phyloP scores from a whole-genome alignment of 768 basidiomycete genomes.

The Leucocoprinus birnbaumii region DNA sequence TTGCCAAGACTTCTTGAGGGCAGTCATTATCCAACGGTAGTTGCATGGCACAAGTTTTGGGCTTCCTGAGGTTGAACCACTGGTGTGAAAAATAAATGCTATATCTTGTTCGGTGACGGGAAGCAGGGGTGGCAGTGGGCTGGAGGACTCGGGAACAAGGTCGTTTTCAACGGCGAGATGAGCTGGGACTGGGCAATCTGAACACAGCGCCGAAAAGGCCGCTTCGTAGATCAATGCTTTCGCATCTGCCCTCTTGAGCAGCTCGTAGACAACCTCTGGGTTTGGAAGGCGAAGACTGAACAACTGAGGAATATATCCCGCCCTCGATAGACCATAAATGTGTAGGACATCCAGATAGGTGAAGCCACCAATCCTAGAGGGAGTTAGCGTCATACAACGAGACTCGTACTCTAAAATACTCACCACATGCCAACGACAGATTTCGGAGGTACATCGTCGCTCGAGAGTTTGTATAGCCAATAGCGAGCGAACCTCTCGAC shows the following conservation, averaged over 20 bases:
- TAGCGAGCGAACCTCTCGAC: constrained; percentile 64
- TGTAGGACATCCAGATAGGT: constrained; percentile 68
- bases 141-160: constrained; percentile 30
- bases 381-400: constrained; percentile 8
- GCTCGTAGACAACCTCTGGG: constrained; percentile 65
- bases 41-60: constrained; percentile 77
- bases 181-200: constrained; percentile 45
- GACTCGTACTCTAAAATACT: constrained; percentile 19
- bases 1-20: constrained; percentile 55
- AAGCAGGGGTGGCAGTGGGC: constrained; percentile 14
- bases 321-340: constrained; percentile 72
- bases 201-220: constrained; percentile 43
- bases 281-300: constrained; percentile 76
- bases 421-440: constrained; percentile 77
- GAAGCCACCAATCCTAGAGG: constrained; percentile 66
- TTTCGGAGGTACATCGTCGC: constrained; percentile 41
- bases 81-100: constrained; percentile 76
- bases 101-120: constrained; percentile 28
- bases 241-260: constrained; percentile 58
- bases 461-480: constrained; percentile 51
- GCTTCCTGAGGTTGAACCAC: constrained; percentile 80
- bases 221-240: constrained; percentile 64
- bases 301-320: constrained; percentile 74
- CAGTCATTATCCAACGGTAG: constrained; percentile 60
- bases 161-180: constrained; percentile 41